A percentile compares a stretch with the other conserved stretches of the same genome.
These are phyloP conservation scores for Teratosphaeria gauchensis DNA, from an alignment of 2,329 filamentous ascomycete genomes.

Conservation along the genomic window DNA sequence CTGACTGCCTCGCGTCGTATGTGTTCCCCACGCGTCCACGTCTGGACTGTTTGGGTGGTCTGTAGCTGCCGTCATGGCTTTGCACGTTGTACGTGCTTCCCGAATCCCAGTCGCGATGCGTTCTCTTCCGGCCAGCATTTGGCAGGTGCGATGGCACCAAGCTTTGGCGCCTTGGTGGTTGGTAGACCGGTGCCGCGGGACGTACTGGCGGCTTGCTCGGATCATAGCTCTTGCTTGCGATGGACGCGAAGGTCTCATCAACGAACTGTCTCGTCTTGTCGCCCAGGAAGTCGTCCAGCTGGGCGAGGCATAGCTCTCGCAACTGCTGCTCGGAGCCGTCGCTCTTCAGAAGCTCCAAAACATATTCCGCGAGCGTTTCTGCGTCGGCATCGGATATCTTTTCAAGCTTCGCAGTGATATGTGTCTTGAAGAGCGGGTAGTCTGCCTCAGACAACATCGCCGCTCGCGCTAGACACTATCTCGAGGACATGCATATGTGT, in stretches of 20 bases:
- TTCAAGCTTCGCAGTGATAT: conserved; percentile 69
- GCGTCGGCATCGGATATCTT: conserved; percentile 68
- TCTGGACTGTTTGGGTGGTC: conserved; percentile 52
- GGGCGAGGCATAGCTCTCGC: conserved; percentile 57
- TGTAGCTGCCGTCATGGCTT: conserved; percentile 29
- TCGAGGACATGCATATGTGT: neutral
- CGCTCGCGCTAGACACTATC: neutral
- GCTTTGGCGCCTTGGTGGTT: conserved; percentile 12
- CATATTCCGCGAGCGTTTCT: conserved; percentile 74
- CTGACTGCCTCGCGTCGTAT: conserved; percentile 9
- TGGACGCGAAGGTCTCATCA: conserved; percentile 58
- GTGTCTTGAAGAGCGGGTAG: conserved; percentile 55
- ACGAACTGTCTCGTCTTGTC: conserved; percentile 58
- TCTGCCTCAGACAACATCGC: conserved; percentile 48
- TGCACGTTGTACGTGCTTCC: conserved; percentile 31
- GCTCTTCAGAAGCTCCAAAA: conserved; percentile 65
- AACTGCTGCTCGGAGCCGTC: conserved; percentile 58
- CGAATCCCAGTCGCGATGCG: conserved; percentile 46
- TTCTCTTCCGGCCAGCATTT: conserved; percentile 44
- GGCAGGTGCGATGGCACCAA: conserved; percentile 15
- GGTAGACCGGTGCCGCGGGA: conserved; percentile 8
- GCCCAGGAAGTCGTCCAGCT: conserved; percentile 66
- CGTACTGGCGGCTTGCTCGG: conserved; percentile 17
- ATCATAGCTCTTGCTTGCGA: conserved; percentile 45
- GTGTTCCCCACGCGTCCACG: conserved; percentile 38